These are phyloP conservation scores for Cryptococcus sp. DNA, from an alignment of 1,284 basidiomycete genomes.

Conservation along the genomic window DNA sequence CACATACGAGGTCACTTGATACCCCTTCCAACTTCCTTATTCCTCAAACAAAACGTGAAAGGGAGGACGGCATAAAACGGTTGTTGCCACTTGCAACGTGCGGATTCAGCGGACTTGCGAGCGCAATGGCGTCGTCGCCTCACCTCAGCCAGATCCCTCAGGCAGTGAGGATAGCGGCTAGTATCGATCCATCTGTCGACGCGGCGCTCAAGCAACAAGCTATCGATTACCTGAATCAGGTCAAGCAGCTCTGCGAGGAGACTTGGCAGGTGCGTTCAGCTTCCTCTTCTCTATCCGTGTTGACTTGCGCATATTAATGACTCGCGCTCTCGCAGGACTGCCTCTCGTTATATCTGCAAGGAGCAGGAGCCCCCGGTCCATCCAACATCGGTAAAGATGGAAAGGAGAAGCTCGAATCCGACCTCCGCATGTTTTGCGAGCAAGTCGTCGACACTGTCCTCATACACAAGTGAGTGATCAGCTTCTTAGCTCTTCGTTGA, in stretches of 20 bases:
- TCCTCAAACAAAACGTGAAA: not conserved
- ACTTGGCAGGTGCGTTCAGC: constrained; percentile 51
- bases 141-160: constrained; percentile 52
- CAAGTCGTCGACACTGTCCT: constrained; percentile 52
- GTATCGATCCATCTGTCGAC: constrained; percentile 40
- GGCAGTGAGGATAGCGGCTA: constrained; percentile 51
- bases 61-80: not conserved
- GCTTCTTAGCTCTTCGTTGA: not conserved
- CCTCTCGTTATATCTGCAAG: constrained; percentile 52
- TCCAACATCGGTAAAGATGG: constrained; percentile 48
- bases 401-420: constrained; percentile 50
- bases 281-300: not conserved
- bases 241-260: constrained; percentile 50
- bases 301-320: not conserved
- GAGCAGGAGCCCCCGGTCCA: constrained; percentile 48
- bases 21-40: no score
- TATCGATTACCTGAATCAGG: constrained; percentile 50
- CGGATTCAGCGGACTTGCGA: constrained; percentile 28
- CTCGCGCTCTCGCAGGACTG: constrained; percentile 44
- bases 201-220: constrained; percentile 49
- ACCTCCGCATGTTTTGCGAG: constrained; percentile 52
- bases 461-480: constrained; percentile 41
- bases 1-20: no score
- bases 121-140: constrained; percentile 26
- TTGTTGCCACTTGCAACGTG: not conserved